Percentiles rank a stretch among this genome's conserved stretches.
These are phyloP conservation scores for Echium plantagineum DNA, from an alignment of 257 asterid species.

Conservation along the genomic window DNA sequence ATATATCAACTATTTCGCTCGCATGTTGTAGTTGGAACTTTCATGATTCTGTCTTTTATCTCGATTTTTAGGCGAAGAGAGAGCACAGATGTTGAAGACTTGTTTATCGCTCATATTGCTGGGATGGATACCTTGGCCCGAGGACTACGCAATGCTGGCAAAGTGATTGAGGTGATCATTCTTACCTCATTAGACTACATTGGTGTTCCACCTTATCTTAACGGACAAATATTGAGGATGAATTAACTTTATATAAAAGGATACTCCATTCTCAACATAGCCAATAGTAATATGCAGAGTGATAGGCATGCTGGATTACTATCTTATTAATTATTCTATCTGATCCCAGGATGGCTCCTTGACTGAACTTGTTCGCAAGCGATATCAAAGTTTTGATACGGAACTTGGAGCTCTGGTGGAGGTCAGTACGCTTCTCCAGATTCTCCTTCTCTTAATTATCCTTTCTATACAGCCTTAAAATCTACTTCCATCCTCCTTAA, in stretches of 20 bases:
- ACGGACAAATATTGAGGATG: too few species aligned
- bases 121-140: conserved; percentile 97
- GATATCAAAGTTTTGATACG: conserved; percentile 80
- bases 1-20: not conserved
- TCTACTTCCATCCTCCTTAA: not conserved
- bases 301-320: not conserved
- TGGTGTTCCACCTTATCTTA: not conserved
- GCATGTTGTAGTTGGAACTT: not conserved
- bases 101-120: conserved; percentile 85
- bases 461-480: not conserved
- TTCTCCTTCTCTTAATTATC: not conserved
- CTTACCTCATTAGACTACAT: not conserved
- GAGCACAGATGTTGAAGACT: conserved; percentile 92
- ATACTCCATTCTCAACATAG: too few species aligned
- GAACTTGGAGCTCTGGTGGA: conserved; percentile 75
- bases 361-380: conserved; percentile 60
- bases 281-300: not conserved
- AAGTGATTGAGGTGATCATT: conserved; percentile 56
- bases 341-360: conserved; percentile 53
- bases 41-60: not conserved
- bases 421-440: conserved; percentile 20
- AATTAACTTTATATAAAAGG: too few species aligned
- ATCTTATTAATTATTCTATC: not conserved
- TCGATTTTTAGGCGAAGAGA: conserved; percentile 64
- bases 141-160: conserved; percentile 86